These are phyloP conservation scores for Senecio squalidus DNA, from an alignment of 140 eudicot genomes.

Conservation along the genomic window DNA sequence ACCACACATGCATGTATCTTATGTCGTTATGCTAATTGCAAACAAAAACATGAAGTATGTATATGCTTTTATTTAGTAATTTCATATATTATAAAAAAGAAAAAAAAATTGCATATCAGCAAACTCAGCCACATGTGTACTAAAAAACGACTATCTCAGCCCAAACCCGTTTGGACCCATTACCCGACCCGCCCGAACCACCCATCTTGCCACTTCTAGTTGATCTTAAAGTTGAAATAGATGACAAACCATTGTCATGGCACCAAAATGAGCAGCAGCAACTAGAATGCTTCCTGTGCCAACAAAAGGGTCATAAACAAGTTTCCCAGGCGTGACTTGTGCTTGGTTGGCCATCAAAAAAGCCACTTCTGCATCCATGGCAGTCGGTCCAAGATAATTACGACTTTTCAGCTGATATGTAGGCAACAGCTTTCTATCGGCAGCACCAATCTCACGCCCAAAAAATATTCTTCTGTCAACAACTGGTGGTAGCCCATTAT, in stretches of 20 bases:
- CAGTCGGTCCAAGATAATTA: slow-evolving; percentile 91
- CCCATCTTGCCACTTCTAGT: not conserved
- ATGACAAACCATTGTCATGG: slow-evolving; percentile 89
- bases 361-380: slow-evolving; percentile 99
- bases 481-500: slow-evolving; percentile 89
- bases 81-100: too few relatives aligned
- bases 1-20: too few relatives aligned
- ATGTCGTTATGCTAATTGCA: too few relatives aligned
- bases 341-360: slow-evolving; percentile 97
- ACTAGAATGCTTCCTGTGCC: slow-evolving; percentile 96
- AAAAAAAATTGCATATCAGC: too few relatives aligned
- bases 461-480: slow-evolving; percentile 70
- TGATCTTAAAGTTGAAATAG: not conserved
- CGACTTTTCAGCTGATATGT: slow-evolving; percentile 87
- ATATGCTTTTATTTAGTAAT: too few relatives aligned
- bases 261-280: slow-evolving; percentile 98
- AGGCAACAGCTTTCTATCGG: slow-evolving; percentile 84
- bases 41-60: too few relatives aligned
- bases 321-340: slow-evolving; percentile 78
- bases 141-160: too few relatives aligned
- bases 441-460: slow-evolving; percentile 83
- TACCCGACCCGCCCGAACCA: too few relatives aligned
- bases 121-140: too few relatives aligned
- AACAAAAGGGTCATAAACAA: slow-evolving; percentile 92
- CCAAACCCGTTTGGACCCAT: not conserved